Base-by-base conservation (phyloP, 352 stramenopile genomes). In the Phytophthora uliginosa region DNA sequence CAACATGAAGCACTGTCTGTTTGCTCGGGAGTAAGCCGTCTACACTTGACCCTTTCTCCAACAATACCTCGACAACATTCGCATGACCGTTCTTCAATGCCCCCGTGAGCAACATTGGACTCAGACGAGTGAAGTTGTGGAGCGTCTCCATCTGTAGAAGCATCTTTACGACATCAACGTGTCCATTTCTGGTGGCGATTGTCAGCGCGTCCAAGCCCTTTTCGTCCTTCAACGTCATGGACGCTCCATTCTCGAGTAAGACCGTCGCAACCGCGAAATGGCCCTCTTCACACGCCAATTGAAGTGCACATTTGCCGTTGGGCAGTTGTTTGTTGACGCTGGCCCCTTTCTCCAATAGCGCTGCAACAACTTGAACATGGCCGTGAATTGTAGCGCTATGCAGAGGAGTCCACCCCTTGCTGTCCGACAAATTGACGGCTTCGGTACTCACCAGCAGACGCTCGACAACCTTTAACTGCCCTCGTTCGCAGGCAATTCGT, bases 351-450 rank as follows among this genome's bases (percentile, higher is more conserved):
- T 53, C 47, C 47, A 53, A 53, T 10, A 53, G 47, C n/a, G 20
- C 47, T 31, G 47, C 47, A 53, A 53, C 47, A 28, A 53, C 26
- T 8, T 53, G n/a, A 17, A 15, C 47, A 18, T 53, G 18, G 2
- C 47, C 47, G 5, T 28, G 13, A 26, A 9, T 7, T 31, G 47
- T n/a, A 18, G 47, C 47, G 20, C 47, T 53, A 12, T 28, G 47
- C 47, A 53, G 20, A 53, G 47, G 47, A 15, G 47, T 53, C 47
- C 47, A 53, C 4, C 47, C 47, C 47, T 13, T 53, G 47, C n/a
- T 53, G 20, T 53, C n/a, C 47, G 20, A 6, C n/a, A 53, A 8
- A 53, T 53, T 53, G 0, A 53, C 47, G 5, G 47, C 47, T 7
- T 53, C 47, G n/a, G 47, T 53, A 18, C 47, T 53, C 0, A 53